Evolutionary conservation across 768 basidiomycete species (phyloP), one percentile per base, ranked within the genome.

Genomic region (Paxillus ammoniavirescens): DNA sequence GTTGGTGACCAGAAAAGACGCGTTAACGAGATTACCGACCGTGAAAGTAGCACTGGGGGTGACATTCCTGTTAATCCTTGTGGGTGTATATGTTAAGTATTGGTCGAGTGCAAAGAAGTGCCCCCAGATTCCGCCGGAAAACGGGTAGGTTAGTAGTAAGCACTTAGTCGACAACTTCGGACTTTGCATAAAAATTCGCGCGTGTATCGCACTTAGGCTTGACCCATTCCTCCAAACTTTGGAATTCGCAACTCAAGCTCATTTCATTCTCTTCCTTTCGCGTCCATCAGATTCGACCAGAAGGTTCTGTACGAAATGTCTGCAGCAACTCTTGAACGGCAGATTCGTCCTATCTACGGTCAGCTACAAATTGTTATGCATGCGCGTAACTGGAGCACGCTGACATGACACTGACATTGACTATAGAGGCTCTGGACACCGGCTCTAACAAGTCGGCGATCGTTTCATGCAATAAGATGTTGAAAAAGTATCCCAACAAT

Each of bases 261-360:
- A 26, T 26, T 26, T 26, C 26, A 26, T 41, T 41, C 38, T 47
- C 42, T 43, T 61, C 46, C 45, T 49, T 53, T 31, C 42, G 33
- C 53, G 30, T 35, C 38, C 14, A 52, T 50, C 44, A 44, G 40
- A 28, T 35, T 38, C 45, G 42, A 23, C n/a, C 36, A 6, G 41
- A 33, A 42, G 18, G 37, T 46, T 58, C 36, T 48, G 47, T 54
- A 42, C 55, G 35, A 42, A 42, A 84, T 84, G 78, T 80, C 85
- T 52, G 72, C 66, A 49, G 61, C 76, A 56, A 83, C 87, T 46
- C 72, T 87, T 51, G 90, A 93, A 61, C 86, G 91, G 62, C 91
- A 93, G 73, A 82, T 92, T 67, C 85, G 86, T 57, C 89, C 87
- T 57, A 86, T 93, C 68, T 93, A 93, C 66, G 91, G 91, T 91